Evolutionary conservation across 768 basidiomycete genomes (phyloP).

Genomic region (Mycena capillaripes): DNA sequence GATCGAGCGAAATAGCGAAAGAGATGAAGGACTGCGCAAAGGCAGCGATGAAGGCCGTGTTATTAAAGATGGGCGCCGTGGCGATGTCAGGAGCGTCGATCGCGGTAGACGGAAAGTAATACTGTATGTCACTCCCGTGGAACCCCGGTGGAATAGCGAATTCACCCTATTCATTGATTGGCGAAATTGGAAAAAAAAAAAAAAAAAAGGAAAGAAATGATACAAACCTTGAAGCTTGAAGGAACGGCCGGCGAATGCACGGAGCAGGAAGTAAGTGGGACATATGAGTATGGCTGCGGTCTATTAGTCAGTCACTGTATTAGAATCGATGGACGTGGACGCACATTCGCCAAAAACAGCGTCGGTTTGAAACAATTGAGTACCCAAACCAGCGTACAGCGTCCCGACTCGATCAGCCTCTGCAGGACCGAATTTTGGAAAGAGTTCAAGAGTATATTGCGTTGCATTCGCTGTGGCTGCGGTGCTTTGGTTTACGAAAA

Average conservation of each 20-base stretch:
- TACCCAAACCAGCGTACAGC: slow-evolving; percentile 27
- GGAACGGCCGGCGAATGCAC: slow-evolving; percentile 41
- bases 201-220: too few relatives aligned
- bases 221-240: slow-evolving; percentile 35
- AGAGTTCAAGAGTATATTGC: not conserved
- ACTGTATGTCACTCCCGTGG: slow-evolving; percentile 41
- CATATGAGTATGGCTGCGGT: slow-evolving; percentile 49
- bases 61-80: not conserved
- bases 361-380: not conserved
- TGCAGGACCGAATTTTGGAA: not conserved
- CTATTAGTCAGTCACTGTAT: not conserved
- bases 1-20: slow-evolving; percentile 18
- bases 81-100: not conserved
- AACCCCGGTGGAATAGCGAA: slow-evolving; percentile 28
- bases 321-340: not conserved
- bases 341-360: slow-evolving; percentile 31
- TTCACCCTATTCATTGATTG: too few relatives aligned
- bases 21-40: slow-evolving; percentile 35
- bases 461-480: not conserved
- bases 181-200: too few relatives aligned
- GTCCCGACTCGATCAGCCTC: not conserved
- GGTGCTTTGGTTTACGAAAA: not conserved
- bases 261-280: slow-evolving; percentile 45
- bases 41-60: slow-evolving; percentile 45
- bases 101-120: slow-evolving; percentile 31